These are phyloP conservation scores for Linanthus parryae DNA, from an alignment of 148 eudicot genomes.

Conservation along the genomic window DNA sequence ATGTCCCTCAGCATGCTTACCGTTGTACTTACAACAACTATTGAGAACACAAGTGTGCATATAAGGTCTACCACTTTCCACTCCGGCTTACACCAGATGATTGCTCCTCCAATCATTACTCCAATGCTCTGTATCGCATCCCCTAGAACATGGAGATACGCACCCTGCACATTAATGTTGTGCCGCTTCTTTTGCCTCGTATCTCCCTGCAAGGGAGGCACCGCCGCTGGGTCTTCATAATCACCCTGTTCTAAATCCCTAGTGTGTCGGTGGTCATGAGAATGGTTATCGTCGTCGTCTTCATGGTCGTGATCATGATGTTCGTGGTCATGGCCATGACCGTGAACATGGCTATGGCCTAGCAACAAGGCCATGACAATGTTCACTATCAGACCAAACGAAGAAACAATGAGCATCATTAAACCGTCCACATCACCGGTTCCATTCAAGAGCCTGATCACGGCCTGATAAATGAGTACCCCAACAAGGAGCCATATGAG, in stretches of 20 bases:
- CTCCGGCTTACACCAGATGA: slow-evolving; percentile 86
- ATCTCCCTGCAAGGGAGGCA: slow-evolving; percentile 17
- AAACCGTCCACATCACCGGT: slow-evolving; percentile 76
- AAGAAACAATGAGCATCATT: slow-evolving; percentile 74
- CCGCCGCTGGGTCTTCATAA: slow-evolving; percentile 27
- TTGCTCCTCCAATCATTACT: slow-evolving; percentile 92
- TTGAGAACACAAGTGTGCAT: slow-evolving; percentile 79
- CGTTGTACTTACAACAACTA: slow-evolving; percentile 68
- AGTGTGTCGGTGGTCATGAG: slow-evolving; percentile 6
- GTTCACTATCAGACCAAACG: slow-evolving; percentile 79
- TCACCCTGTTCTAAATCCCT: slow-evolving; percentile 26
- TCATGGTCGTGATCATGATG: slow-evolving; percentile 11
- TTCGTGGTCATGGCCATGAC: background rate
- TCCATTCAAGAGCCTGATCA: slow-evolving; percentile 46
- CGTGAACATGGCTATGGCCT: slow-evolving; percentile 45
- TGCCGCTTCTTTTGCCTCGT: slow-evolving; percentile 31
- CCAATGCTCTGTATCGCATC: slow-evolving; percentile 92
- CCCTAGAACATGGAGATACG: slow-evolving; percentile 92
- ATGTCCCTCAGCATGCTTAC: slow-evolving; percentile 74
- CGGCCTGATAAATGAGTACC: slow-evolving; percentile 79
- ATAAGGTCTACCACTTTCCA: slow-evolving; percentile 90
- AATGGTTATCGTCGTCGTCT: slow-evolving; percentile 27
- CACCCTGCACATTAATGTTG: slow-evolving; percentile 81
- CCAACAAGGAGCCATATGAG: slow-evolving; percentile 93
- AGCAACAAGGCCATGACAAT: slow-evolving; percentile 64